These are phyloP conservation scores for Litchi chinensis DNA, from an alignment of 345 rosid genomes.

Conservation along the genomic window DNA sequence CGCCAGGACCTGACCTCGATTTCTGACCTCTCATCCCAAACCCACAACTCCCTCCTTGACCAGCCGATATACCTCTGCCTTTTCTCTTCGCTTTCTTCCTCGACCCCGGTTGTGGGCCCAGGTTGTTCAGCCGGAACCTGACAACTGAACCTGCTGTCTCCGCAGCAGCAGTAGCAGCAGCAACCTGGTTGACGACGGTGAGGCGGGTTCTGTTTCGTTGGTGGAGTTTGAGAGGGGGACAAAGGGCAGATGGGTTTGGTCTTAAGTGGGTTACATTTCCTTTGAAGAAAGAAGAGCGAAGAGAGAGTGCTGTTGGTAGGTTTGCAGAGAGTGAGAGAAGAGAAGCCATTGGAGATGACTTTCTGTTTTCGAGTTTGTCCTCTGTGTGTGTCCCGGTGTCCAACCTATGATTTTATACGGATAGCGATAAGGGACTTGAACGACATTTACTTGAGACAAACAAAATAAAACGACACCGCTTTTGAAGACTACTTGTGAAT, in stretches of 20 bases:
- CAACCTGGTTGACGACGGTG: slow-evolving; percentile 39
- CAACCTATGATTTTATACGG: neutral
- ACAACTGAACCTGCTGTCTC: slow-evolving; percentile 23
- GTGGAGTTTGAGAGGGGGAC: slow-evolving; percentile 33
- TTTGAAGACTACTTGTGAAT: neutral
- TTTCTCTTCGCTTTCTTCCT: slow-evolving; percentile 88
- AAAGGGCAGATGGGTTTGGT: neutral
- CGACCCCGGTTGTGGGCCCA: slow-evolving; percentile 92
- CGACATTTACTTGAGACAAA: neutral
- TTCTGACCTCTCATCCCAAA: slow-evolving; percentile 99
- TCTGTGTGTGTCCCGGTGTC: neutral
- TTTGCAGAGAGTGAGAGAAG: slow-evolving; percentile 37
- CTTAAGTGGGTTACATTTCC: slow-evolving; percentile 13
- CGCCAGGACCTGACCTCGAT: slow-evolving; percentile 91
- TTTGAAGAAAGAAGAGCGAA: slow-evolving; percentile 31
- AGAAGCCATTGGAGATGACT: slow-evolving; percentile 37
- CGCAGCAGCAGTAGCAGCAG: slow-evolving; percentile 24
- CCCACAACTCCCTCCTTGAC: slow-evolving; percentile 93
- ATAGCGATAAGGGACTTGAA: slow-evolving; percentile 4
- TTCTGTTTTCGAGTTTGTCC: neutral
- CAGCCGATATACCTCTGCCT: slow-evolving; percentile 90
- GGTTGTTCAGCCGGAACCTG: slow-evolving; percentile 71
- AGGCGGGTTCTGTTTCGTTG: slow-evolving; percentile 24
- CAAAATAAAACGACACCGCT: neutral
- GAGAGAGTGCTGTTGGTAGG: slow-evolving; percentile 22